Base-by-base conservation (phyloP, 2,329 filamentous ascomycete genomes). In the Penicillium glabrum region DNA sequence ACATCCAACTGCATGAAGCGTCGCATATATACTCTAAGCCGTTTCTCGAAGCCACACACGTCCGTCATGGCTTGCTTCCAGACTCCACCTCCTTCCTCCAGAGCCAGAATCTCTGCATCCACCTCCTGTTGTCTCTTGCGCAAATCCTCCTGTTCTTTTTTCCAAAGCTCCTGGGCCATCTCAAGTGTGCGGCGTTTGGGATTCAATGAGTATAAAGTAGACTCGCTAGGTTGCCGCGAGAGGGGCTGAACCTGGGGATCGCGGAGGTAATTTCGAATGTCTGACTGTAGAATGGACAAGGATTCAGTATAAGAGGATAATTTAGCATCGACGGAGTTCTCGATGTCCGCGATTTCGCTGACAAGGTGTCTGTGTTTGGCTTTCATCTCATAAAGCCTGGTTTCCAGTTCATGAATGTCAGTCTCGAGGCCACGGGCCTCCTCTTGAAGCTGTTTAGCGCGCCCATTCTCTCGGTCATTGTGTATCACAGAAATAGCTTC, bases 111-210 rank as follows among this genome's bases (percentile, higher is more conserved):
- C 63, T 88, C 85, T 26, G 73, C 71, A 57, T 84, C 77, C 3
- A 82, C 77, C 45, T 76, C 71, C 31, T 76, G 66, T 46, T 78
- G 79, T 54, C 78, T 77, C 44, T 74, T 71, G 4, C 74, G 66
- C 16, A 84, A 63, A 9, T 72, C 69, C 14, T 74, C 75, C 48
- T 79, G 76, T 63, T 86, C 83, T 2, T 75, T 72, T 19, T 72
- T 70, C 79, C 82, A 86, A 60, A 85, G 80, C 43, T 86, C 82
- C 54, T 78, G 77, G 5, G 83, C 85, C 79, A 87, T 81, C 29
- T 82, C 80, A 26, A 88, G 76, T 1, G 84, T 88, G 43, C 85
- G 77, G 35, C 83, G 79, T 53, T 83, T 80, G 0, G 79, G 73
- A n/a, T 82, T 82, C 31, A 87, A 72, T 2, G 78, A 72, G 49